Evolutionary conservation across 176 grass and related monocot genomes (phyloP).

Genomic region (Puccinellia tenuiflora): DNA sequence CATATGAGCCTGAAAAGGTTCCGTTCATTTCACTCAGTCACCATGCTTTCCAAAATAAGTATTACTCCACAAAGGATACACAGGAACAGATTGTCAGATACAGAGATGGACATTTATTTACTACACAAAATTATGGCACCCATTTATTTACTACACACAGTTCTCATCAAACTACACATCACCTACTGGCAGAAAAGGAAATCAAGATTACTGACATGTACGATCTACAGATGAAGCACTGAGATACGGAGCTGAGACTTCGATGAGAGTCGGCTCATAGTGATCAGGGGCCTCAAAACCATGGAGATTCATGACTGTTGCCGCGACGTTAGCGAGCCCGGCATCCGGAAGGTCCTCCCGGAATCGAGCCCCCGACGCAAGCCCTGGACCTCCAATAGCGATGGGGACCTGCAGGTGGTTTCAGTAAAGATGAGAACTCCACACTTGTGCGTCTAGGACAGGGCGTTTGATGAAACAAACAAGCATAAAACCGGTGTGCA

Average conservation of each 20-base stretch:
- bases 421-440: neutral
- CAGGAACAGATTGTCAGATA: neutral
- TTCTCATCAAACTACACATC: neutral
- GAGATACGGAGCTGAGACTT: conserved; percentile 7
- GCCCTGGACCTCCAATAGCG: conserved; percentile 82
- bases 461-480: neutral
- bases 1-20: neutral
- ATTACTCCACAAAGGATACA: too few relatives aligned
- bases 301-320: conserved; percentile 80
- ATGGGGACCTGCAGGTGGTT: conserved; percentile 59
- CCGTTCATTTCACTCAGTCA: neutral
- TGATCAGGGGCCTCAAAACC: conserved; percentile 66
- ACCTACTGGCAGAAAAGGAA: neutral
- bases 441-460: neutral
- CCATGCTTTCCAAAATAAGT: neutral
- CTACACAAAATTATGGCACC: neutral
- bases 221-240: neutral
- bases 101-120: neutral
- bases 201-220: neutral
- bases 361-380: conserved; percentile 50
- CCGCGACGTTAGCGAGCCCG: conserved; percentile 79
- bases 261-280: conserved; percentile 60
- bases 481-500: neutral
- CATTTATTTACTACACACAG: neutral
- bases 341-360: conserved; percentile 42